Base-by-base conservation (phyloP, 805 yeast genomes). In the Torulaspora delbrueckii region DNA sequence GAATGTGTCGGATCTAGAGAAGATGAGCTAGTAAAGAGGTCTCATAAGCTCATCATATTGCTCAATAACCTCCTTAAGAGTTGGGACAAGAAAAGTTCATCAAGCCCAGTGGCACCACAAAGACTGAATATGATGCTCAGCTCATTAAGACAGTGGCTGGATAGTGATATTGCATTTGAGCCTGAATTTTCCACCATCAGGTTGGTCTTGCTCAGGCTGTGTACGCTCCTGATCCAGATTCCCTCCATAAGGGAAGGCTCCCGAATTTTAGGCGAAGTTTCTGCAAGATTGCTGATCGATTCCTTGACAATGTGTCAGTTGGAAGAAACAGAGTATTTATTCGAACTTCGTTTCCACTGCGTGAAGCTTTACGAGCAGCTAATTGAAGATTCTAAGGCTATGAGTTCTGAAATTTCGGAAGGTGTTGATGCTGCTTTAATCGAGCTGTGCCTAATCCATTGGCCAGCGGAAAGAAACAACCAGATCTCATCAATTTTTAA, bases 51-150 rank as follows among this genome's bases (percentile, higher is more conserved):
- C 60, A 47, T 84, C 3, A 66, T 79, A 1, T 53, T 81, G 3
- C 63, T 83, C 32, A 72, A 69, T 38, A 68, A 72, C 46, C 64
- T 70, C 51, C 68, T 79, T 47, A 23, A 36, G 13, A 52, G 52
- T 16, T 49, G 49, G 3, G 56, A 66, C 14, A 70, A 64, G 13
- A 51, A 50, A 1, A 34, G 25, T 8, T n/a, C 28, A n/a, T 66
- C 64, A 37, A 64, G 60, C n/a, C 71, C 80, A 2, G 65, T 85
- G 22, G 83, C 86, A 5, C 70, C 76, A 2, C 89, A 81, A 56
- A 74, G 93, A 53, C 67, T 83, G 32, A 75, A 72, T 35, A 78
- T 84, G 86, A 64, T 83, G 7, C 50, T 86, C 14, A 74, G 70
- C 34, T 73, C 76, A 4, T 52, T 88, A 1, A 57, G 63, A 4